These are phyloP conservation scores for Eucalyptus tenuipes DNA, from an alignment of 345 rosid genomes.

Conservation along the genomic window DNA sequence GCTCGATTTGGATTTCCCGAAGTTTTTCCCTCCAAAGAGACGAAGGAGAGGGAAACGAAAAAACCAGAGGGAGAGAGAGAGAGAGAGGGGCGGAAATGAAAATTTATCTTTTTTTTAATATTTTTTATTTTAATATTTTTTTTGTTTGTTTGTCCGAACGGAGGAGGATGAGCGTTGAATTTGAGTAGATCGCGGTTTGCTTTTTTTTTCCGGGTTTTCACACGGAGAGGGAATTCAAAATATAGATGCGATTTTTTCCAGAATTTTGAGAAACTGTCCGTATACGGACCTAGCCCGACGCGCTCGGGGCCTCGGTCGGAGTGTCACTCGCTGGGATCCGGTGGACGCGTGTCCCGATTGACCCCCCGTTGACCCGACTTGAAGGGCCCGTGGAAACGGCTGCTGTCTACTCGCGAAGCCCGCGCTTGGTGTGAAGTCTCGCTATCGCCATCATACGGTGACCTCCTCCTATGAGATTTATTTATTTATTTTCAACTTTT, in stretches of 20 bases:
- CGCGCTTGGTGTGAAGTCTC: background rate
- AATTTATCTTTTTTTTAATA: background rate
- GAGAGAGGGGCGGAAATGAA: background rate
- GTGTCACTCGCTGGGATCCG: background rate
- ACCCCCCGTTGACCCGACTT: background rate
- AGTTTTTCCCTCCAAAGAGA: constrained; percentile 3
- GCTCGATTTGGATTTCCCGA: background rate
- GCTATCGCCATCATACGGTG: background rate
- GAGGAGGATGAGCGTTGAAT: background rate
- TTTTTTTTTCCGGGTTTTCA: background rate
- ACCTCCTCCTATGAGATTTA: background rate
- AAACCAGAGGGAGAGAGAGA: background rate
- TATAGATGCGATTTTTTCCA: background rate
- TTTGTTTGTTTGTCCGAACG: background rate
- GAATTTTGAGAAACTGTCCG: background rate
- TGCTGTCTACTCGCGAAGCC: background rate
- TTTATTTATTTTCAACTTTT: no score
- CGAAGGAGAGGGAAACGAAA: background rate
- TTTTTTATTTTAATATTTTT: background rate
- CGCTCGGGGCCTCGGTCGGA: background rate
- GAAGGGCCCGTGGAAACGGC: background rate
- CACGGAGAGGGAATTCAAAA: background rate
- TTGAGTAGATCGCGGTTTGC: background rate
- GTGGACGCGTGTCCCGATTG: background rate
- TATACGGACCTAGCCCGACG: background rate